phyloP scores from a whole-genome alignment of 768 basidiomycete genomes.

The Inosperma sp. region DNA sequence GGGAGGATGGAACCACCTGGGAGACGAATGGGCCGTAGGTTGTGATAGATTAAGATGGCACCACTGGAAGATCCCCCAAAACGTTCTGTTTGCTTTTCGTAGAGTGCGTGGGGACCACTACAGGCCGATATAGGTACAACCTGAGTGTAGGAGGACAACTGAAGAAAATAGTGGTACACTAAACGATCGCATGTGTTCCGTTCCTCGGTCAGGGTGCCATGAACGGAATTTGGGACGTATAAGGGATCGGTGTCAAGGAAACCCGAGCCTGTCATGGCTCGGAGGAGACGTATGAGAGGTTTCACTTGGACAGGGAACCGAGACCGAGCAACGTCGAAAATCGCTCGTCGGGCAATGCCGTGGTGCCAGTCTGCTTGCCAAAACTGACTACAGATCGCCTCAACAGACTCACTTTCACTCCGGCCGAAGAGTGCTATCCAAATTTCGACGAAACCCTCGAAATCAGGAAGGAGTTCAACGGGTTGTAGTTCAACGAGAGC shows the following conservation, averaged over 20 bases:
- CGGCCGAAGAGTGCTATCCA: conserved; percentile 80
- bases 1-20: conserved; percentile 76
- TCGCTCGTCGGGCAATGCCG: conserved; percentile 63
- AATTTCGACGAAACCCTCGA: conserved; percentile 63
- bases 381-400: conserved; percentile 71
- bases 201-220: conserved; percentile 41
- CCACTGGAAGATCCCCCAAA: conserved; percentile 44
- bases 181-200: conserved; percentile 58
- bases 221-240: conserved; percentile 45
- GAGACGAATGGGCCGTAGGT: conserved; percentile 60
- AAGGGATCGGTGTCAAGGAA: conserved; percentile 73
- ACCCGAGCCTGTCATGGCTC: conserved; percentile 72
- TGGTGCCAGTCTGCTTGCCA: conserved; percentile 77
- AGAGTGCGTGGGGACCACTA: conserved; percentile 63
- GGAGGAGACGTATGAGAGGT: conserved; percentile 65
- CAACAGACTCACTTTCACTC: conserved; percentile 60
- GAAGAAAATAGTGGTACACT: conserved; percentile 73
- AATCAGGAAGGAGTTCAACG: conserved; percentile 73
- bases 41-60: conserved; percentile 54
- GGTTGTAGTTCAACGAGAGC: conserved; percentile 69
- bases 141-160: conserved; percentile 70
- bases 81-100: conserved; percentile 63
- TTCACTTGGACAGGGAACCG: conserved; percentile 79
- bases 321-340: conserved; percentile 77
- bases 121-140: conserved; percentile 60